Conservation (phyloP, 2,329 filamentous ascomycete genomes). For the Fusarium graminum region DNA sequence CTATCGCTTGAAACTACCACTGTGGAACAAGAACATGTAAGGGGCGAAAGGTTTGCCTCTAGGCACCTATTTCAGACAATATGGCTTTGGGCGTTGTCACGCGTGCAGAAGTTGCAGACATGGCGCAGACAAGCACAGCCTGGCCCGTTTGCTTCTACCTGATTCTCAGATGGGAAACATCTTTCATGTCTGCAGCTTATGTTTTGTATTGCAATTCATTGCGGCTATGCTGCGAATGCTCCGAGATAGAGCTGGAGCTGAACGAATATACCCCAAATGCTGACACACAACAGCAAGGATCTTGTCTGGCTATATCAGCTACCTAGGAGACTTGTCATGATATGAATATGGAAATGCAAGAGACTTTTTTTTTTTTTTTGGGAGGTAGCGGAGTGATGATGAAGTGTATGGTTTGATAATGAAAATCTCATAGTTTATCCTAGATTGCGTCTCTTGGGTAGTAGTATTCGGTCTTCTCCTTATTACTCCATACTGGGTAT, state of each 20-base stretch:
- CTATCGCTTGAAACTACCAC: background rate
- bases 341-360: background rate
- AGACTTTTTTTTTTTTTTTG: background rate
- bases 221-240: conserved; percentile 25
- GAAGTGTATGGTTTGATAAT: background rate
- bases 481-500: background rate
- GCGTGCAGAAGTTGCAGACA: background rate
- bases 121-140: conserved; percentile 2
- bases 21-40: background rate
- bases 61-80: background rate
- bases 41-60: background rate
- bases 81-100: background rate
- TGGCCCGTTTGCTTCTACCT: background rate
- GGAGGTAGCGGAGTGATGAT: conserved; percentile 3
- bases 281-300: conserved; percentile 21
- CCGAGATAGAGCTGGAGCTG: background rate
- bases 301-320: background rate
- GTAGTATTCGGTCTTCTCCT: background rate
- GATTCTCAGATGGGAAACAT: background rate
- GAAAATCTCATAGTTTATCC: background rate
- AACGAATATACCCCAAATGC: conserved; percentile 1
- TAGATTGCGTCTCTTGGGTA: background rate
- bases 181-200: background rate
- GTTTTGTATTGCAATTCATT: background rate
- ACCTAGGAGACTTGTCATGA: background rate